Conservation (phyloP, 148 eudicot species). For the Rhododendron simsii region DNA sequence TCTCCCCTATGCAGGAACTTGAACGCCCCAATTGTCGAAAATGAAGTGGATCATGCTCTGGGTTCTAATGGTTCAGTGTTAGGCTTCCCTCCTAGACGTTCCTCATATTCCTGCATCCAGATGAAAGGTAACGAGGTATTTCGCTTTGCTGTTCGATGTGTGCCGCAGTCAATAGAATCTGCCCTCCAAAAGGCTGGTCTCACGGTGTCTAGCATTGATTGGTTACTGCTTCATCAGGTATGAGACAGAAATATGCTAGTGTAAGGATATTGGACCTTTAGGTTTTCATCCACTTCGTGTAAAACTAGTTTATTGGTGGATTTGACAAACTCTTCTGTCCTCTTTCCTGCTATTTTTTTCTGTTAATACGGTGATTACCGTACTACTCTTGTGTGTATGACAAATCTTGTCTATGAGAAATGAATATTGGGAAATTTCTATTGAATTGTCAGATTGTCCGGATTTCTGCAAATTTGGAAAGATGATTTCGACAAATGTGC, state of each 20-base stretch:
- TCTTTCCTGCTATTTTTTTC: background rate
- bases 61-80: conserved; percentile 50
- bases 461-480: background rate
- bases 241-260: background rate
- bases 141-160: conserved; percentile 73
- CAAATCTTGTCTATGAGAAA: background rate
- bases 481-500: background rate
- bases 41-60: conserved; percentile 35
- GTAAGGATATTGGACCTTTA: background rate
- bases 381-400: background rate
- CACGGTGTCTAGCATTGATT: conserved; percentile 59
- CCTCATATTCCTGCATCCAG: conserved; percentile 61
- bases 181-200: conserved; percentile 81
- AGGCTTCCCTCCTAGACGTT: conserved; percentile 50
- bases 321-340: background rate
- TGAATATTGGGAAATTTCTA: background rate
- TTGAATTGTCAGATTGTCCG: background rate
- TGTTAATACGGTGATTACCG: background rate
- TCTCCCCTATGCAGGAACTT: conserved; percentile 53
- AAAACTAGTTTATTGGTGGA: background rate
- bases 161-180: conserved; percentile 72
- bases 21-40: conserved; percentile 47
- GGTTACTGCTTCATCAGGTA: conserved; percentile 98
- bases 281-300: background rate
- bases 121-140: conserved; percentile 98